These are phyloP conservation scores for Gossypium raimondii DNA, from an alignment of 345 rosid species.

Conservation along the genomic window DNA sequence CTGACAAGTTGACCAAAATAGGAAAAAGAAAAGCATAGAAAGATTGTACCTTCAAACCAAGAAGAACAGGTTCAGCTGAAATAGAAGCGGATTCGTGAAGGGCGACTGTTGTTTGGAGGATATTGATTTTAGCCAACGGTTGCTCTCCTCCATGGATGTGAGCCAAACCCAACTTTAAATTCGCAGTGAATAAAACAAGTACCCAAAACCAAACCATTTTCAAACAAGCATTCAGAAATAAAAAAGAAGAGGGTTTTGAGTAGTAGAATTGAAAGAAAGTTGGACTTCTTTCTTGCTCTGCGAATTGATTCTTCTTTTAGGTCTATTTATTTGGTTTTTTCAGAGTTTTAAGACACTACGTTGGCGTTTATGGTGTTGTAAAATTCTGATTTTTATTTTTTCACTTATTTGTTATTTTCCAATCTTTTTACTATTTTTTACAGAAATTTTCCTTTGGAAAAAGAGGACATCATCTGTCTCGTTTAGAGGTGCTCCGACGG, in stretches of 20 bases:
- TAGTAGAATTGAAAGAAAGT: neutral
- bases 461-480: no score
- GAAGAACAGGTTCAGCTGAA: slow-evolving; percentile 45
- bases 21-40: neutral
- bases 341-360: neutral
- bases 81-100: slow-evolving; percentile 38
- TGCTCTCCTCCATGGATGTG: slow-evolving; percentile 48
- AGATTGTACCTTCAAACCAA: slow-evolving; percentile 46
- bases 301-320: neutral
- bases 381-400: no score
- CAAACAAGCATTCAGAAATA: neutral
- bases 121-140: slow-evolving; percentile 58
- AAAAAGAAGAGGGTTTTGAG: neutral
- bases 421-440: no score
- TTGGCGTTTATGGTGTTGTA: neutral
- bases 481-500: no score
- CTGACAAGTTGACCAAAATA: neutral
- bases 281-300: neutral
- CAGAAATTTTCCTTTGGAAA: no score
- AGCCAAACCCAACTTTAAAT: slow-evolving; percentile 20
- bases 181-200: neutral
- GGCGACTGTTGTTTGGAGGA: slow-evolving; percentile 41
- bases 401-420: no score
- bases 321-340: neutral
- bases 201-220: neutral